Percentiles rank a stretch among this genome's conserved stretches.
These are phyloP conservation scores for Barnettozyma sp. DNA, from an alignment of 805 yeast species.

Conservation along the genomic window DNA sequence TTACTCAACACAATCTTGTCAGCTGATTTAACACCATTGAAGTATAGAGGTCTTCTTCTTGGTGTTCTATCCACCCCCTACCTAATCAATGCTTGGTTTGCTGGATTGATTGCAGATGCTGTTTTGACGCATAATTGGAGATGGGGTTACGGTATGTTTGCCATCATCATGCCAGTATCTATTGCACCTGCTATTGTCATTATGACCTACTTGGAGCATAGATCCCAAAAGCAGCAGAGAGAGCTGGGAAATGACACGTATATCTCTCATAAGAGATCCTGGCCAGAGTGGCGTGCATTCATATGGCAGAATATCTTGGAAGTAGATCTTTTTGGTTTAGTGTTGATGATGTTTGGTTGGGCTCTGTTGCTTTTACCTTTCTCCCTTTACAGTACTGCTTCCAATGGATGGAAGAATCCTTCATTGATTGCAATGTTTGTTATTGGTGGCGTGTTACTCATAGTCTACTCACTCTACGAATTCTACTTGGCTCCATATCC, in stretches of 20 bases:
- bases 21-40: conserved; percentile 34
- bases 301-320: conserved; percentile 23
- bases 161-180: conserved; percentile 36
- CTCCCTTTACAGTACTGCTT: conserved; percentile 28
- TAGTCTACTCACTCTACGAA: conserved; percentile 30
- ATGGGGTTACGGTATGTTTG: conserved; percentile 44
- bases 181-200: conserved; percentile 27
- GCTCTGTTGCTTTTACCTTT: conserved; percentile 32
- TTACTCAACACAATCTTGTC: conserved; percentile 29
- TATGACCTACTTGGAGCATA: conserved; percentile 26
- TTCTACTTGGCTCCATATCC: conserved; percentile 29
- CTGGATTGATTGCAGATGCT: conserved; percentile 33
- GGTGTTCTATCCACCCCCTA: conserved; percentile 35
- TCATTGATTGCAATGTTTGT: conserved; percentile 36
- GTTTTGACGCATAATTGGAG: conserved; percentile 36
- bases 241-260: conserved; percentile 11
- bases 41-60: conserved; percentile 32
- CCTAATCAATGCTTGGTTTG: conserved; percentile 35
- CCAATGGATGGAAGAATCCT: conserved; percentile 29
- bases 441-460: conserved; percentile 31
- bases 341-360: conserved; percentile 32
- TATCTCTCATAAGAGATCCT: conserved; percentile 5
- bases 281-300: conserved; percentile 1
- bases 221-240: conserved; percentile 20
- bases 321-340: conserved; percentile 31